Evolutionary conservation across 2,329 filamentous ascomycete species (phyloP).

Genomic region (Cryphonectria japonica): DNA sequence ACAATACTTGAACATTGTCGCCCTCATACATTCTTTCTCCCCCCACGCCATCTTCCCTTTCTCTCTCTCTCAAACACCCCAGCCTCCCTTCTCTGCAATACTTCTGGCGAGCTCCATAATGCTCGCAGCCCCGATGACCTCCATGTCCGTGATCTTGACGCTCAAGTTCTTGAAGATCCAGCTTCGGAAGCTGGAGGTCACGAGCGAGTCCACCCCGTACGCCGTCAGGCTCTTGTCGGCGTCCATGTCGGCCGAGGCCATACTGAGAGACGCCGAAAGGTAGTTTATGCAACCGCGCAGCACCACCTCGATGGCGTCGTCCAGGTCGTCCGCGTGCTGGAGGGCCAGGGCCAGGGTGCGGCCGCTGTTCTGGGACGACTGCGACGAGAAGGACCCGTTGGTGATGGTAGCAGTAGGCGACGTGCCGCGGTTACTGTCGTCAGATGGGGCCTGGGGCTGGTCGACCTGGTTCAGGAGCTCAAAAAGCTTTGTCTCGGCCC

Average conservation of each 20-base stretch:
- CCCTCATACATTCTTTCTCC: background rate
- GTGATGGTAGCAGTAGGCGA: background rate
- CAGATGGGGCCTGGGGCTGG: constrained; percentile 32
- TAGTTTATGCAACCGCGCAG: constrained; percentile 51
- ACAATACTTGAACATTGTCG: background rate
- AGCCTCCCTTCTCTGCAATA: constrained; percentile 28
- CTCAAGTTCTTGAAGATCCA: constrained; percentile 55
- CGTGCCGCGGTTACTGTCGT: constrained; percentile 12
- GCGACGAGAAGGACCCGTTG: background rate
- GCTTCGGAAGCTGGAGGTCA: constrained; percentile 55
- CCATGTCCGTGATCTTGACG: constrained; percentile 45
- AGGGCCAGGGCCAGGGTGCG: constrained; percentile 43
- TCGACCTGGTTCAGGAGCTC: constrained; percentile 54
- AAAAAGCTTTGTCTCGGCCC: constrained; percentile 55
- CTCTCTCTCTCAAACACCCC: constrained; percentile 2
- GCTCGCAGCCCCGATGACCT: constrained; percentile 42
- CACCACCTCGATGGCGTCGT: constrained; percentile 50
- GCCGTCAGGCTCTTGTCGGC: constrained; percentile 45
- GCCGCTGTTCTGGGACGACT: constrained; percentile 26
- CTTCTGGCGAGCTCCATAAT: constrained; percentile 25
- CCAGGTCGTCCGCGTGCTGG: constrained; percentile 42
- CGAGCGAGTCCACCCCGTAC: constrained; percentile 52
- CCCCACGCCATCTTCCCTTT: background rate
- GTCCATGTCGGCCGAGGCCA: constrained; percentile 54
- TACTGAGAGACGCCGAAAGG: constrained; percentile 53